A percentile compares a stretch with the other conserved stretches of the same genome.
Conservation (phyloP, 352 stramenopile genomes). For the Pythium sukuiense region DNA sequence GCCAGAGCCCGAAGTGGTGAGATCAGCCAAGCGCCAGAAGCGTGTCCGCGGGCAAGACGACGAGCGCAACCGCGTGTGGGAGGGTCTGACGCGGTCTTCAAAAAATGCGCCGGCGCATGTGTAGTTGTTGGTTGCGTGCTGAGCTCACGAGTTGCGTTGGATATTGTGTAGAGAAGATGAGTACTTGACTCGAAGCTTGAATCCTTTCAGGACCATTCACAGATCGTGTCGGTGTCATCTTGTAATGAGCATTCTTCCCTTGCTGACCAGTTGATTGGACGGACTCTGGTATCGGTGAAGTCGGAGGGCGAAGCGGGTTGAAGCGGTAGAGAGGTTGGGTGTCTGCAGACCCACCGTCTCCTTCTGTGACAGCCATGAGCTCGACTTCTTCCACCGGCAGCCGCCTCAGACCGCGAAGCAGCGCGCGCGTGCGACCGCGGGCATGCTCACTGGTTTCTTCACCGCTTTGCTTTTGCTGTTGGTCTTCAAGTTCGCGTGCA, state of each 20-base stretch:
- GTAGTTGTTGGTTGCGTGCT: background rate
- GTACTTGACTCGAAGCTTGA: background rate
- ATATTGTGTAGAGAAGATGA: background rate
- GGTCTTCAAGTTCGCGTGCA: slow-evolving; percentile 26
- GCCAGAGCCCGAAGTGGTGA: background rate
- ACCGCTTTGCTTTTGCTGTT: slow-evolving; percentile 10
- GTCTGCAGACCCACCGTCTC: background rate
- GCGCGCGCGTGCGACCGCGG: slow-evolving; percentile 34
- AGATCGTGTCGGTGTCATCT: background rate
- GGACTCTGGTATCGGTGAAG: background rate
- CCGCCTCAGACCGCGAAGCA: slow-evolving; percentile 45
- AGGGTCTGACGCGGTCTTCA: background rate
- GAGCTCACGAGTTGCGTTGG: background rate
- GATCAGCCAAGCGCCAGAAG: background rate
- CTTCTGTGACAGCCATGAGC: slow-evolving; percentile 19
- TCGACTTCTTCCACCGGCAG: slow-evolving; percentile 47
- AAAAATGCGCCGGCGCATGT: background rate
- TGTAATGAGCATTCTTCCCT: background rate
- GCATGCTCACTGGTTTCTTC: background rate
- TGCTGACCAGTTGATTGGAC: background rate
- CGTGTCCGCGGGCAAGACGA: background rate
- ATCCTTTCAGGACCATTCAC: background rate
- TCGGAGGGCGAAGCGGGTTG: background rate
- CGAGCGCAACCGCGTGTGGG: background rate
- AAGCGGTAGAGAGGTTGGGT: slow-evolving; percentile 12